phyloP scores from a whole-genome alignment of 2,329 filamentous ascomycete species.

The Anthostomella pinea region DNA sequence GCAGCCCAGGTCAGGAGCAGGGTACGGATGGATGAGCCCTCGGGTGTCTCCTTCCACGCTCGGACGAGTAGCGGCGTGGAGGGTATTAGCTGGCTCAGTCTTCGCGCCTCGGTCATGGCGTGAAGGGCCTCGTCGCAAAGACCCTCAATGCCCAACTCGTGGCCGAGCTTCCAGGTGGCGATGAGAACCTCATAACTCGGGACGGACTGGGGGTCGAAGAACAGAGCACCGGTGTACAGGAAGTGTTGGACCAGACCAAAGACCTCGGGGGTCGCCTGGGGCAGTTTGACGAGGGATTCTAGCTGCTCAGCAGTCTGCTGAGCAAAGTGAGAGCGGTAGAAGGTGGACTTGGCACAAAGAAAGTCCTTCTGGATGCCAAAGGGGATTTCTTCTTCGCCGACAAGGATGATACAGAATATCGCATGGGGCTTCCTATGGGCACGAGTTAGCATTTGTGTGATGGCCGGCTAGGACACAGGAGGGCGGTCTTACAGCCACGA shows the following conservation, averaged over 20 bases:
- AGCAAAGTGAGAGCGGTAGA: conserved; percentile 46
- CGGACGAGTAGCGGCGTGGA: conserved; percentile 57
- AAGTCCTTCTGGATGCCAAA: conserved; percentile 61
- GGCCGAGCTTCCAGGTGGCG: conserved; percentile 54
- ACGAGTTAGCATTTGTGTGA: conserved; percentile 1
- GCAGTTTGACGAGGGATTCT: conserved; percentile 50
- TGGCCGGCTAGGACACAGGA: neutral
- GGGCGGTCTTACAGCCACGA: neutral
- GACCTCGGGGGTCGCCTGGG: conserved; percentile 45
- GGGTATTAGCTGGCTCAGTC: conserved; percentile 53
- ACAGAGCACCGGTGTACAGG: conserved; percentile 50
- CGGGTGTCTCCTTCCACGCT: conserved; percentile 61
- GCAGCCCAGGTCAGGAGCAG: conserved; percentile 61
- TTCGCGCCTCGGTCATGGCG: conserved; percentile 55
- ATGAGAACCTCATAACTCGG: conserved; percentile 55
- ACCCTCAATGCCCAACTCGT: conserved; percentile 50
- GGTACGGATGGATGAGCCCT: conserved; percentile 56
- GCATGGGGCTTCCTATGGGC: conserved; percentile 50
- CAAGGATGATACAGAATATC: conserved; percentile 52
- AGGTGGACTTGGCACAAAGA: conserved; percentile 49
- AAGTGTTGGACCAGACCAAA: conserved; percentile 56
- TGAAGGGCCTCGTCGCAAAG: conserved; percentile 56
- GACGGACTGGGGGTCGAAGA: conserved; percentile 38
- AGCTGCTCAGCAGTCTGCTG: conserved; percentile 37
- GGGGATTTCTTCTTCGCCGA: conserved; percentile 50